Evolutionary conservation across 1,284 basidiomycete species (phyloP), one percentile per base, ranked within the genome.

Genomic region (Vanrija sp.): DNA sequence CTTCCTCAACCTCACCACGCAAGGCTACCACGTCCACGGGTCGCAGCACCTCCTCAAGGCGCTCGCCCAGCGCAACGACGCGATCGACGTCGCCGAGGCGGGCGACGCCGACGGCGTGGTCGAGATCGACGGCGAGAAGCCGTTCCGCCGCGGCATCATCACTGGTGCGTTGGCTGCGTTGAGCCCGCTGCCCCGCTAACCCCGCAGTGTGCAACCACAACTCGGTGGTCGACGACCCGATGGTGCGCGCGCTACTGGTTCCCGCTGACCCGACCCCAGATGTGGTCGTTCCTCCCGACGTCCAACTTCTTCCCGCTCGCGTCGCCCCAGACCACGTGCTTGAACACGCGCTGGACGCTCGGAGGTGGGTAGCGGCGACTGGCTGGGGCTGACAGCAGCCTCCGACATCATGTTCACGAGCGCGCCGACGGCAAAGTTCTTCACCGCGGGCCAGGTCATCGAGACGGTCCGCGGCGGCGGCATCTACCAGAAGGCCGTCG

Each of bases 351-450:
- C 2, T 76, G 75, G 75, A 76, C 75, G 16, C 53, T 75, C 5
- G 72, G 72, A 8, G 70, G 70, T 71, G 38, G 22, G 59, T 14
- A 9, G 19, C 43, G 15, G 4, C 10, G 7, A 16, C 47, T 9
- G 7, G 41, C 22, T 9, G 18, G 20, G 16, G 31, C 50, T 45
- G 14, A 45, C 43, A 20, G 19, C 89, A 51, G 94, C 95, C 2
- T 87, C 88, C 18, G 95, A 98, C 61, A 87, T 98, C 68, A 87
- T 97, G 81, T 98, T 98, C 77, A 97, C 89, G 7, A 96, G 93
- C 75, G 84, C 88, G 83, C 88, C 73, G 75, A 62, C 87, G 75
- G 85, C 86, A 0, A 78, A 81, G 49, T 96, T 98, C 79, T 98
- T 98, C 73, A 80, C 83, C 39, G 81, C 84, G 14, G 95, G 95